These are phyloP conservation scores for Pichia sp. DNA, from an alignment of 1,139 yeast species.

Conservation along the genomic window DNA sequence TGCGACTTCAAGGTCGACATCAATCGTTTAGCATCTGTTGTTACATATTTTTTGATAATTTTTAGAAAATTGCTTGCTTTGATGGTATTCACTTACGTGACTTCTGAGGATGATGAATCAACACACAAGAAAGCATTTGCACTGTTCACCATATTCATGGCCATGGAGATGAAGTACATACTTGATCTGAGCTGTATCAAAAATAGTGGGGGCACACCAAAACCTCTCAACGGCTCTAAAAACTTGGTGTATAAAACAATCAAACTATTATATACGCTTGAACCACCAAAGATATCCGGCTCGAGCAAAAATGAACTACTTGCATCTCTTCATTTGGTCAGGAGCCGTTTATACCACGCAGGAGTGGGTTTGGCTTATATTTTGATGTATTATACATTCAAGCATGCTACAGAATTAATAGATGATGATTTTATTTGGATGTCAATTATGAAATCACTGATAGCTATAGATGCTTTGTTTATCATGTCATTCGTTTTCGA, in stretches of 20 bases:
- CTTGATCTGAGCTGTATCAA: slow-evolving; percentile 1
- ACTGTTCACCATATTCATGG: slow-evolving; percentile 22
- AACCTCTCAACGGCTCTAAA: not conserved
- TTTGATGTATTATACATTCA: slow-evolving; percentile 9
- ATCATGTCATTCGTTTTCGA: slow-evolving; percentile 24
- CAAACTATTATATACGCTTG: not conserved
- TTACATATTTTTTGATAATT: slow-evolving; percentile 25
- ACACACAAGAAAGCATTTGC: slow-evolving; percentile 26
- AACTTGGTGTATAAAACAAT: not conserved
- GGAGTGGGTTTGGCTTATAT: not conserved
- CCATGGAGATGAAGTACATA: slow-evolving; percentile 27
- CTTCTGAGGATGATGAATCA: slow-evolving; percentile 27
- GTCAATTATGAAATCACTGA: slow-evolving; percentile 17
- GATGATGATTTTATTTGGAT: slow-evolving; percentile 7
- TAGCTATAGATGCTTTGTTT: slow-evolving; percentile 26
- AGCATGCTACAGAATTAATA: slow-evolving; percentile 1
- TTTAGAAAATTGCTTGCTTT: slow-evolving; percentile 27
- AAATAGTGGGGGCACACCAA: not conserved
- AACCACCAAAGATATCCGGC: not conserved
- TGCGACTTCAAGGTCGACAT: not conserved
- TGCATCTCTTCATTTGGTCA: not conserved
- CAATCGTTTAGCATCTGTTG: slow-evolving; percentile 8
- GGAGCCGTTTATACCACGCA: not conserved
- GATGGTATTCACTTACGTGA: slow-evolving; percentile 26
- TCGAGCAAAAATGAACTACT: not conserved